Conservation (phyloP, 495 filamentous ascomycete species). For the Acidiella bohemica region DNA sequence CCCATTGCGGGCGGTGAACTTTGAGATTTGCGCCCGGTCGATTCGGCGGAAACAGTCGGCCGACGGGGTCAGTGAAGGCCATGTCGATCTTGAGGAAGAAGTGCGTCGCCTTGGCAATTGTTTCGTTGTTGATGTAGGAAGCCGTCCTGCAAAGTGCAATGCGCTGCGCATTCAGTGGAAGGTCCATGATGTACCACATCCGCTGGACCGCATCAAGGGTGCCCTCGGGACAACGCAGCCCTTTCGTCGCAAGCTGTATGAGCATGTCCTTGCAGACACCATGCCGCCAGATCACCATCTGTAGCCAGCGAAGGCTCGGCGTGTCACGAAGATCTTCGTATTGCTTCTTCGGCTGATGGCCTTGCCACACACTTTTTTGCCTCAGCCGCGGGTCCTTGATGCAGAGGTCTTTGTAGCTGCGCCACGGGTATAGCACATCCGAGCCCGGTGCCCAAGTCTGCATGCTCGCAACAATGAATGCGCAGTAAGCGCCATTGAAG, state of each 20-base stretch:
- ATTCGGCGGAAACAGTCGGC: conserved; percentile 35
- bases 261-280: conserved; percentile 41
- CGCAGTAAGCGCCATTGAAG: conserved; percentile 33
- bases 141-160: conserved; percentile 35
- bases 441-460: conserved; percentile 33
- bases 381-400: conserved; percentile 35
- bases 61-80: conserved; percentile 40
- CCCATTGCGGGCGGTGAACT: conserved; percentile 38
- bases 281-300: conserved; percentile 40
- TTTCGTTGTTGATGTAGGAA: conserved; percentile 37
- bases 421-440: conserved; percentile 37
- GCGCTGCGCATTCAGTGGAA: conserved; percentile 37
- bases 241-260: conserved; percentile 34
- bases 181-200: conserved; percentile 55
- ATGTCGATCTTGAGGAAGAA: conserved; percentile 53
- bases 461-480: conserved; percentile 33
- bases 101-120: conserved; percentile 40
- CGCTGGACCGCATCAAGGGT: conserved; percentile 39
- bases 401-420: conserved; percentile 38
- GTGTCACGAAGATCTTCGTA: conserved; percentile 23
- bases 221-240: conserved; percentile 37
- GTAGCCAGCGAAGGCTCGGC: conserved; percentile 40
- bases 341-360: conserved; percentile 4
- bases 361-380: conserved; percentile 13
- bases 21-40: conserved; percentile 47